Conservation (phyloP, 352 stramenopile species). For the Globisporangium cystogenes region DNA sequence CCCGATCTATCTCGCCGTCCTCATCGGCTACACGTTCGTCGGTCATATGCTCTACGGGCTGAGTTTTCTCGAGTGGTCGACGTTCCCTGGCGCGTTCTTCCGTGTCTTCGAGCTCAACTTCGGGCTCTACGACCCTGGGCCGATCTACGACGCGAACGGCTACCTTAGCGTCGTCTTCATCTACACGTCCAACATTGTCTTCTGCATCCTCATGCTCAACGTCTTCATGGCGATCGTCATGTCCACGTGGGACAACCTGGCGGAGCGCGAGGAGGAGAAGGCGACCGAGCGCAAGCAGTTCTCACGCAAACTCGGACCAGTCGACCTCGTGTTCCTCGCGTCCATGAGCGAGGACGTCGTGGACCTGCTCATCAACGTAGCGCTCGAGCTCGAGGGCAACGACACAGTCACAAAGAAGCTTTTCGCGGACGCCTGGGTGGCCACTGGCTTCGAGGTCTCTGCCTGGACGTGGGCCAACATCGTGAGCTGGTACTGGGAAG, state of each 20-base stretch:
- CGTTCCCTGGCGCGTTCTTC: conserved; percentile 46
- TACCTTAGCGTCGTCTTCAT: conserved; percentile 63
- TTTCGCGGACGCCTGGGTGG: conserved; percentile 42
- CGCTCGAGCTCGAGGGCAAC: conserved; percentile 32
- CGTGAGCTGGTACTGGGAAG: conserved; percentile 59
- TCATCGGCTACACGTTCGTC: conserved; percentile 62
- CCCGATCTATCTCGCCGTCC: conserved; percentile 56
- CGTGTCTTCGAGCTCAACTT: conserved; percentile 77
- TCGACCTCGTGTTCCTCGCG: conserved; percentile 46
- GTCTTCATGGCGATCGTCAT: conserved; percentile 79
- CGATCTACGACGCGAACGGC: conserved; percentile 56
- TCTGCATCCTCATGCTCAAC: conserved; percentile 80
- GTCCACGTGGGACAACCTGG: conserved; percentile 61
- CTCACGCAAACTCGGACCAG: conserved; percentile 28
- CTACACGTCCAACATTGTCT: conserved; percentile 56
- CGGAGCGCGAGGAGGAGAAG: conserved; percentile 42
- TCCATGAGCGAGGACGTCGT: conserved; percentile 55
- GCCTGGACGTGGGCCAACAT: conserved; percentile 34
- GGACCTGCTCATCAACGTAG: conserved; percentile 50
- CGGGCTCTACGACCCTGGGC: conserved; percentile 55
- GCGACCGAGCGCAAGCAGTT: conserved; percentile 40
- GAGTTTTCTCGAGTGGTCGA: conserved; percentile 57
- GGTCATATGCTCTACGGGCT: conserved; percentile 67
- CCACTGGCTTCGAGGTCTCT: conserved; percentile 27
- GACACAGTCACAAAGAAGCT: conserved; percentile 24